Evolutionary conservation across 2,329 filamentous ascomycete genomes (phyloP).

Genomic region (Aspergillus quadrilineatus): DNA sequence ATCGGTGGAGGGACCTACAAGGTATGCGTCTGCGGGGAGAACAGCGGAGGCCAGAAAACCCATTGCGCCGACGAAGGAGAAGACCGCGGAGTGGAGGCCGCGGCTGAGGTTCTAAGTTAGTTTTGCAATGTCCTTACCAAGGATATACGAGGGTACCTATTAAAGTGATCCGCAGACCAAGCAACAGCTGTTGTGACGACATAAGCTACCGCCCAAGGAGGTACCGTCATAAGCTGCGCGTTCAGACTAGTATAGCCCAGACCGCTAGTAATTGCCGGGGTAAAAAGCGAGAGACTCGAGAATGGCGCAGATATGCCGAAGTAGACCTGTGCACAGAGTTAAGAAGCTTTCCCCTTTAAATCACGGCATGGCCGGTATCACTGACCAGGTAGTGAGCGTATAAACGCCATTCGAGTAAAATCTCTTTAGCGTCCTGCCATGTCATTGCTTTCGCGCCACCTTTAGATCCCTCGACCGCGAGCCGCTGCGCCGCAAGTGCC

Average conservation of each 20-base stretch:
- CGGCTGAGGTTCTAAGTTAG: slow-evolving; percentile 37
- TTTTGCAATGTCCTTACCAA: slow-evolving; percentile 24
- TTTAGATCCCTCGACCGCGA: slow-evolving; percentile 45
- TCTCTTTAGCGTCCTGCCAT: slow-evolving; percentile 49
- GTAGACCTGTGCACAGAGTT: slow-evolving; percentile 39
- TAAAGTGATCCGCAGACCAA: slow-evolving; percentile 60
- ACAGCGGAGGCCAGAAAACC: slow-evolving; percentile 64
- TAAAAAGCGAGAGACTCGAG: slow-evolving; percentile 59
- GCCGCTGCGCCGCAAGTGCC: slow-evolving; percentile 40
- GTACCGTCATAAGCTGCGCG: slow-evolving; percentile 66
- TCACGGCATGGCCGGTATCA: not conserved
- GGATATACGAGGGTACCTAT: slow-evolving; percentile 25
- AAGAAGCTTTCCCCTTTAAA: not conserved
- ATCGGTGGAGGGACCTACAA: slow-evolving; percentile 27
- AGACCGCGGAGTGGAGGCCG: slow-evolving; percentile 52
- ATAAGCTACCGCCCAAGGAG: slow-evolving; percentile 63
- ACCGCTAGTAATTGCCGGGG: slow-evolving; percentile 64
- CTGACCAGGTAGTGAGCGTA: slow-evolving; percentile 51
- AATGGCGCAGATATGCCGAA: slow-evolving; percentile 57
- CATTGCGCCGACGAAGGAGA: slow-evolving; percentile 52
- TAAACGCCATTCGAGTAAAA: slow-evolving; percentile 51
- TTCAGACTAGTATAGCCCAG: slow-evolving; percentile 55
- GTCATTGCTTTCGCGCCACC: slow-evolving; percentile 43
- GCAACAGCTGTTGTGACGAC: slow-evolving; percentile 52
- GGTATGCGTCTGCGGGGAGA: slow-evolving; percentile 60